Base-by-base conservation (phyloP, 345 rosid species). In the Dimocarpus longan region DNA sequence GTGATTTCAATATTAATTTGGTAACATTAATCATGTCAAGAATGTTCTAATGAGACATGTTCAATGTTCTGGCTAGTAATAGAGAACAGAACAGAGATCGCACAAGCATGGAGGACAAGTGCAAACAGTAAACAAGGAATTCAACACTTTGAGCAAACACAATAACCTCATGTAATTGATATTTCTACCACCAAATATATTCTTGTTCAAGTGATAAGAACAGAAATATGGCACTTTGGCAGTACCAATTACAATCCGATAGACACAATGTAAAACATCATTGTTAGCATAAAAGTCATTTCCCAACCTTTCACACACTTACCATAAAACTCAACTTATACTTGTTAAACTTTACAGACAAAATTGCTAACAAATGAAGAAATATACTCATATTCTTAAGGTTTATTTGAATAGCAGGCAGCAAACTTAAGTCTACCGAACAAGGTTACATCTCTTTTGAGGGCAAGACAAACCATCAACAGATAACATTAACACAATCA, bases 111-210 rank as follows among this genome's bases (percentile, higher is more conserved):
- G 26, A 54, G 32, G 13, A 18, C 40, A 22, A n/a, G 24, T 54
- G 26, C 40, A 56, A 72, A 10, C 56, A 72, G 32, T 21, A 12
- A 74, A 60, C 11, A 60, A 28, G 32, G 46, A n/a, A 32, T 65
- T 50, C 70, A n/a, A 32, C 8, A 32, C 10, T 50, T 50, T 50
- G 12, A 46, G 13, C 43, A 32, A 60, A 75, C 57, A 50, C 19
- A 43, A 7, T 8, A 19, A 75, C 66, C n/a, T 32, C 16, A 18
- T 8, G 54, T 28, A 52, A 46, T 46, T 11, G n/a, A 28, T 50
- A 26, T 26, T 71, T 52, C 63, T 19, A 56, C 69, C 43, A 74
- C 66, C 28, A 44, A 63, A 62, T 62, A 46, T 46, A 12, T 59
- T 12, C 28, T 24, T 1, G 15, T 24, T 32, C 28, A 1, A 26